Evolutionary conservation across 148 eudicot species (phyloP).

Genomic region (Euryodendron excelsum): DNA sequence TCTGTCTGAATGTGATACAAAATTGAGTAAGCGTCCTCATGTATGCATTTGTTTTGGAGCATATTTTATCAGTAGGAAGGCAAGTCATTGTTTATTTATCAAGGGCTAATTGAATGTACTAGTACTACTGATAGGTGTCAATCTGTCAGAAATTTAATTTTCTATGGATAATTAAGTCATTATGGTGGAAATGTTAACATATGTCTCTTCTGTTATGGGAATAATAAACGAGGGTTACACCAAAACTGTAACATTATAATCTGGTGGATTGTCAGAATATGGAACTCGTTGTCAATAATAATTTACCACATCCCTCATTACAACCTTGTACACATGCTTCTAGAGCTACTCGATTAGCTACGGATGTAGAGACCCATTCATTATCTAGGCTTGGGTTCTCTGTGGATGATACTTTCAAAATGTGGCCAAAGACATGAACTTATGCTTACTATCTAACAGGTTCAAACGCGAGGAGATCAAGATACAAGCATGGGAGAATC

Average conservation of each 20-base stretch:
- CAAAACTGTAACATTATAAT: neutral
- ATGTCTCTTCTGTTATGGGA: neutral
- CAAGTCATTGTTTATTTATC: neutral
- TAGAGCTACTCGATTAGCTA: too few species aligned
- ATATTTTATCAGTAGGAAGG: neutral
- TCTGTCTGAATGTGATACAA: too few species aligned
- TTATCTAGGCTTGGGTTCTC: neutral
- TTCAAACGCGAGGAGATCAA: slow-evolving; percentile 69
- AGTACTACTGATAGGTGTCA: too few species aligned
- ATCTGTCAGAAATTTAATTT: neutral
- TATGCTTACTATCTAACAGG: slow-evolving; percentile 28
- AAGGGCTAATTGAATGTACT: too few species aligned
- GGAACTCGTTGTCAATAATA: too few species aligned
- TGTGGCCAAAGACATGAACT: slow-evolving; percentile 1
- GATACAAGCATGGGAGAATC: slow-evolving; percentile 77
- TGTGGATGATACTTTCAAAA: neutral
- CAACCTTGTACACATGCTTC: too few species aligned
- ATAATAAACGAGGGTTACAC: too few species aligned
- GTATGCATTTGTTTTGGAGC: neutral
- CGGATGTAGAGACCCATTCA: neutral
- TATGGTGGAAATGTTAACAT: neutral
- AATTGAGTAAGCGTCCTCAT: too few species aligned
- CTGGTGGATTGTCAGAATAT: neutral
- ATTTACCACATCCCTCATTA: too few species aligned
- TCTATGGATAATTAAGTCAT: neutral